Conservation (phyloP, 192 early-diverging fungal genomes). For the Coemansia sp. region DNA sequence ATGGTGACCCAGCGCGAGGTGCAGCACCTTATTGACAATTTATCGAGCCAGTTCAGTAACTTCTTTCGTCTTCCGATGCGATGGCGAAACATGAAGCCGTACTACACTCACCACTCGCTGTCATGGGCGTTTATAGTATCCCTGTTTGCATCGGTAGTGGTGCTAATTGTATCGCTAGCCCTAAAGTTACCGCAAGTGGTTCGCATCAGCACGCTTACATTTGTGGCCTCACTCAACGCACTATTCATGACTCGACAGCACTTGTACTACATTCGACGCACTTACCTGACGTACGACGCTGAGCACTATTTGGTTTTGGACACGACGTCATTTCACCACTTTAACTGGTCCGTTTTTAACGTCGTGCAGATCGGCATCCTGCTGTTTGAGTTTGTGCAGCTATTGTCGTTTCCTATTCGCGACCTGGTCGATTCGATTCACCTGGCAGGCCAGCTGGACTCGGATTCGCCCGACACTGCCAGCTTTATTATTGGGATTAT, state of each 20-base stretch:
- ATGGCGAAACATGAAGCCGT: slow-evolving; percentile 58
- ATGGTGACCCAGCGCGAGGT: slow-evolving; percentile 64
- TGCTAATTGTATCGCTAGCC: slow-evolving; percentile 34
- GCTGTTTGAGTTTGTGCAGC: slow-evolving; percentile 76
- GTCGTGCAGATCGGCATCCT: slow-evolving; percentile 73
- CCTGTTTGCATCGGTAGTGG: slow-evolving; percentile 32
- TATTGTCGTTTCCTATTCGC: slow-evolving; percentile 76
- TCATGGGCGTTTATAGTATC: slow-evolving; percentile 56
- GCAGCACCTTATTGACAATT: slow-evolving; percentile 61
- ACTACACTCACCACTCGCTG: slow-evolving; percentile 54
- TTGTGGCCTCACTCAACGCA: slow-evolving; percentile 48
- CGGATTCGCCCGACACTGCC: slow-evolving; percentile 29
- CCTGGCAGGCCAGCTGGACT: slow-evolving; percentile 20
- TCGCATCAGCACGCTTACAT: slow-evolving; percentile 49
- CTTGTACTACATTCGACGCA: slow-evolving; percentile 57
- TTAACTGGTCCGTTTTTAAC: slow-evolving; percentile 63
- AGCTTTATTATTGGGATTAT: slow-evolving; percentile 53
- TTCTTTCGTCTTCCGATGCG: slow-evolving; percentile 54
- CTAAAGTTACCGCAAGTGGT: slow-evolving; percentile 37
- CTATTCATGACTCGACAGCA: slow-evolving; percentile 60
- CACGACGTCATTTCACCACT: slow-evolving; percentile 44
- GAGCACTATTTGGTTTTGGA: slow-evolving; percentile 53
- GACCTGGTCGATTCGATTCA: slow-evolving; percentile 65
- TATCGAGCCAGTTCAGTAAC: slow-evolving; percentile 59
- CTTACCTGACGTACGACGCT: slow-evolving; percentile 48